Base-by-base conservation (phyloP, 306 rosid species). In the Crotalaria pallida region DNA sequence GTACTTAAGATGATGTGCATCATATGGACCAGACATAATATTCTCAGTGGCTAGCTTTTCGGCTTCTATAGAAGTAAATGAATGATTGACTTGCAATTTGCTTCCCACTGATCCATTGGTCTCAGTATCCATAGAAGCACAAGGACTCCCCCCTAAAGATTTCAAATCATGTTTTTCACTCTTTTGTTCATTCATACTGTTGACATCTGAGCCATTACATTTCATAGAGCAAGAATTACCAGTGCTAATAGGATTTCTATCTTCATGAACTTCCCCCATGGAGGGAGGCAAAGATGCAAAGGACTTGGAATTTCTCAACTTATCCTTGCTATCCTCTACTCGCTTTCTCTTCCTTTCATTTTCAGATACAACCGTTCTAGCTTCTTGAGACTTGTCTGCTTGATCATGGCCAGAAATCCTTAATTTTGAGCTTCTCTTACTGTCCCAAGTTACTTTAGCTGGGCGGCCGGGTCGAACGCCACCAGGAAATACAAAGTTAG, bases 311-410 rank as follows among this genome's bases (percentile, higher is more conserved):
- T 56, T 73, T 74, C 79, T 84, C 47, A 34, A 38, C 76, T 76
- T 61, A 58, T 86, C 83, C 27, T 38, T 55, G 59, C 62, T 73
- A 68, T 88, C 88, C 34, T 88, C 91, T 17, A 65, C 69, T 45
- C 44, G 85, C 69, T 81, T 93, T 82, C 94, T 87, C 86, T 88
- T 93, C 73, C 74, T 75, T 13, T 83, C 85, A 77, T 77, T 64
- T 83, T 80, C 92, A 50, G 75, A 69, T 4, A 44, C 70, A 76
- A 41, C 77, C 34, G 80, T 51, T 82, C 59, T 73, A 63, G 73
- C 84, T 80, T 77, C 91, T 60, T 47, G 65, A 38, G 77, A 79
- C 58, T 73, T 79, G 55, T 87, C 89, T 29, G 45, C 34, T 72
- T 71, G 88, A 74, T 71, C 47, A 69, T 64, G 70, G 43, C 78